phyloP scores from a whole-genome alignment of 805 yeast genomes.

The Saccharomycopsis vini region DNA sequence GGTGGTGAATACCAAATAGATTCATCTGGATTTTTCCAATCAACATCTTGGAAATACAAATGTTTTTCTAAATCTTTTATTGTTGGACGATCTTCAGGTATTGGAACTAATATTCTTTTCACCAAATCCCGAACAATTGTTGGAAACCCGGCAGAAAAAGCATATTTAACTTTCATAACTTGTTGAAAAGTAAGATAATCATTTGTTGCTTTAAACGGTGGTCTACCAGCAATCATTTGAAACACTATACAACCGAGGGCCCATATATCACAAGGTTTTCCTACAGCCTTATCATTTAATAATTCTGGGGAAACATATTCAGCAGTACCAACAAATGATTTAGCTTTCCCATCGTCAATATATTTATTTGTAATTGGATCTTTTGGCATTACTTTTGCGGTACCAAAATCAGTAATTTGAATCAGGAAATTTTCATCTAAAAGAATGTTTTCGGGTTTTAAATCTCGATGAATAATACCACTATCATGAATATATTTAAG shows the following conservation, averaged over 20 bases:
- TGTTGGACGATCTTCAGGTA: conserved; percentile 54
- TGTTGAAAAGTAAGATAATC: conserved; percentile 78
- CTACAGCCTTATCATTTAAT: conserved; percentile 67
- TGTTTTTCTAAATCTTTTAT: conserved; percentile 52
- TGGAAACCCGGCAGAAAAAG: conserved; percentile 82
- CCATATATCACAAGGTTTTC: conserved; percentile 95
- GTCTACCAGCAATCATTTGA: conserved; percentile 89
- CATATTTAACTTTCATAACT: conserved; percentile 69
- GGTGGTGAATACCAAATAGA: conserved; percentile 51
- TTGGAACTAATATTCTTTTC: conserved; percentile 54
- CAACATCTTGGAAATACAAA: conserved; percentile 47
- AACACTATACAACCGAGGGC: conserved; percentile 94
- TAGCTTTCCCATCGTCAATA: conserved; percentile 61
- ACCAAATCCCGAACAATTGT: conserved; percentile 62
- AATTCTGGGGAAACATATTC: conserved; percentile 80
- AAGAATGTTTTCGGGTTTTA: conserved; percentile 75
- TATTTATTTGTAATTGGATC: conserved; percentile 31
- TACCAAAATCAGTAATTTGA: conserved; percentile 77
- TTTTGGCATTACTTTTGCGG: conserved; percentile 61
- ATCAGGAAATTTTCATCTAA: conserved; percentile 52
- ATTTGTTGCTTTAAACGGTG: conserved; percentile 79
- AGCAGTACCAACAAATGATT: conserved; percentile 80
- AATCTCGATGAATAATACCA: conserved; percentile 75
- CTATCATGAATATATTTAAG: conserved; percentile 60
- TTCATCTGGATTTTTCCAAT: conserved; percentile 42